Percentiles rank a stretch among this genome's conserved stretches.
Conservation (phyloP, 1,284 basidiomycete genomes). For the Apiotrichum gamsii region DNA sequence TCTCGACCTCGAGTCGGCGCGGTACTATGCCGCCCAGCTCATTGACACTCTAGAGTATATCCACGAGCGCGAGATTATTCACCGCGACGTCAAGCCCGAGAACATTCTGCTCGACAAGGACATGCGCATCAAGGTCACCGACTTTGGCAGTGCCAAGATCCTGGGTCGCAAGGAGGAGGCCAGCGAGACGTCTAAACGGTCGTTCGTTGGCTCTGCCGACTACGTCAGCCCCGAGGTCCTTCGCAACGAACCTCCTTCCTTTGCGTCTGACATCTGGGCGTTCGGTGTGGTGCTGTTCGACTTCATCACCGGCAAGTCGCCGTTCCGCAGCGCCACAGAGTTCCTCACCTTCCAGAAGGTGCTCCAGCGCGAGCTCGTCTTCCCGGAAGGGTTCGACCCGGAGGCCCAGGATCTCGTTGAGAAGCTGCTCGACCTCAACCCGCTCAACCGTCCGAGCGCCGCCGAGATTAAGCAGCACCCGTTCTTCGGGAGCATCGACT, state of each 20-base stretch:
- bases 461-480: conserved; percentile 63
- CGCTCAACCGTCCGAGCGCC: conserved; percentile 56
- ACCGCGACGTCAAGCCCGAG: conserved; percentile 89
- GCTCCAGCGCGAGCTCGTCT: conserved; percentile 50
- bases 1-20: conserved; percentile 63
- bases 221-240: conserved; percentile 93
- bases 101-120: conserved; percentile 81
- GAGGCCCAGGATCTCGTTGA: conserved; percentile 50
- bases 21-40: conserved; percentile 81
- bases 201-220: conserved; percentile 94
- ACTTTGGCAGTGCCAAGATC: conserved; percentile 94
- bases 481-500: conserved; percentile 67
- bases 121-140: conserved; percentile 86
- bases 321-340: conserved; percentile 54
- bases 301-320: conserved; percentile 52
- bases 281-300: conserved; percentile 55
- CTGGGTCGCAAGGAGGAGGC: conserved; percentile 53
- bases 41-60: conserved; percentile 83
- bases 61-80: conserved; percentile 79
- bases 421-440: conserved; percentile 55
- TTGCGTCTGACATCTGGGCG: conserved; percentile 54
- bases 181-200: conserved; percentile 45
- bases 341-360: conserved; percentile 57
- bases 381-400: conserved; percentile 49
- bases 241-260: conserved; percentile 56